phyloP scores from a whole-genome alignment of 2,329 filamentous ascomycete genomes.

The Fusarium chaquense region DNA sequence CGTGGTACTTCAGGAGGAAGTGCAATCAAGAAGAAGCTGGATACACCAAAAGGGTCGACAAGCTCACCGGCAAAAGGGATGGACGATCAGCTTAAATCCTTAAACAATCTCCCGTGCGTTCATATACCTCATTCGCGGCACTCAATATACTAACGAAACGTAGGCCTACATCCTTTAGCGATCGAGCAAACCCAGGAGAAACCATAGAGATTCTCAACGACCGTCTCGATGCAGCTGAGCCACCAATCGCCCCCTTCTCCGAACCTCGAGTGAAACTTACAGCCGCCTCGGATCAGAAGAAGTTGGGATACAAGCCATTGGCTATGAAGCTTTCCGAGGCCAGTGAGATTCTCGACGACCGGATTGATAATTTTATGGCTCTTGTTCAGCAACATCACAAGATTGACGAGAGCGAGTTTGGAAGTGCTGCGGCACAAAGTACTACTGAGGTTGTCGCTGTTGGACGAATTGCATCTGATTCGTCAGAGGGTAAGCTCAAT shows the following conservation, averaged over 20 bases:
- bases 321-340: slow-evolving; percentile 94
- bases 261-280: slow-evolving; percentile 87
- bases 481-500: slow-evolving; percentile 87
- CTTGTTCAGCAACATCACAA: slow-evolving; percentile 79
- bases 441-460: slow-evolving; percentile 90
- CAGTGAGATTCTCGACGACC: slow-evolving; percentile 92
- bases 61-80: slow-evolving; percentile 53
- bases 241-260: slow-evolving; percentile 77
- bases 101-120: slow-evolving; percentile 50
- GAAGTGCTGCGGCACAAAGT: slow-evolving; percentile 86
- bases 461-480: slow-evolving; percentile 90
- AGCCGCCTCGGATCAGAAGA: slow-evolving; percentile 88
- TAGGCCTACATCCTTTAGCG: slow-evolving; percentile 68
- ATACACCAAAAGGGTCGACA: slow-evolving; percentile 44
- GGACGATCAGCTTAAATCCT: slow-evolving; percentile 51
- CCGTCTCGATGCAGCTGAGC: slow-evolving; percentile 74
- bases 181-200: slow-evolving; percentile 83
- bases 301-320: slow-evolving; percentile 91
- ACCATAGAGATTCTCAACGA: slow-evolving; percentile 85
- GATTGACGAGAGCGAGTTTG: slow-evolving; percentile 84
- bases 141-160: slow-evolving; percentile 3
- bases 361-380: slow-evolving; percentile 89
- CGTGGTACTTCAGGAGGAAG: slow-evolving; percentile 49
- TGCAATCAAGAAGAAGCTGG: slow-evolving; percentile 51
- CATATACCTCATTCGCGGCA: no score